Evolutionary conservation across 805 yeast genomes (phyloP).

Genomic region (Kodamaea kaohsiungensis): DNA sequence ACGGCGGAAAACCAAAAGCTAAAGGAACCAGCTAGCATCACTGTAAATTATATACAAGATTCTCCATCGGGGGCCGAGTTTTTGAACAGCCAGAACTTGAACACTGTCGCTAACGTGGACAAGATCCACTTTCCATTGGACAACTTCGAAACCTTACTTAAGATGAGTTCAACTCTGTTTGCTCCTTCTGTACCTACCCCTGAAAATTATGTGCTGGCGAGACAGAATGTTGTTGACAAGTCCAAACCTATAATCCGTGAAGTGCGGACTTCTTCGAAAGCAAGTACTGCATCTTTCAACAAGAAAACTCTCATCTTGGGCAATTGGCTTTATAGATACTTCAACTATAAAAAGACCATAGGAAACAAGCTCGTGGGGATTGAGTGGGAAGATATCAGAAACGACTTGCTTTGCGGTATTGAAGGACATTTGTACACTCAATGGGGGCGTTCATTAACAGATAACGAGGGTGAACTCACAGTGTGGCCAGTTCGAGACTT

Average conservation of each 20-base stretch:
- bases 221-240: constrained; percentile 20
- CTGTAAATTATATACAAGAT: constrained; percentile 7
- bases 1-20: not conserved
- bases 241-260: constrained; percentile 31
- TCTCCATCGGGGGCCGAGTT: not conserved
- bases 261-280: constrained; percentile 25
- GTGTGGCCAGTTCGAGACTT: constrained; percentile 36
- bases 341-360: constrained; percentile 36
- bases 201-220: constrained; percentile 20
- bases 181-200: constrained; percentile 7
- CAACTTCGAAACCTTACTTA: constrained; percentile 16
- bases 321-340: constrained; percentile 34
- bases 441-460: constrained; percentile 26
- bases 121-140: constrained; percentile 24
- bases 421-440: constrained; percentile 37
- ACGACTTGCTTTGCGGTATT: constrained; percentile 37
- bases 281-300: constrained; percentile 28
- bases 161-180: constrained; percentile 2
- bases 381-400: constrained; percentile 45
- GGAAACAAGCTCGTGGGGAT: constrained; percentile 39
- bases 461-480: constrained; percentile 20
- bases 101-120: constrained; percentile 2
- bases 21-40: constrained; percentile 10
- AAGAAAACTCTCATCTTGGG: constrained; percentile 27
- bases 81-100: not conserved